These are phyloP conservation scores for Boechera retrofracta DNA, from an alignment of 345 rosid species.

Conservation along the genomic window DNA sequence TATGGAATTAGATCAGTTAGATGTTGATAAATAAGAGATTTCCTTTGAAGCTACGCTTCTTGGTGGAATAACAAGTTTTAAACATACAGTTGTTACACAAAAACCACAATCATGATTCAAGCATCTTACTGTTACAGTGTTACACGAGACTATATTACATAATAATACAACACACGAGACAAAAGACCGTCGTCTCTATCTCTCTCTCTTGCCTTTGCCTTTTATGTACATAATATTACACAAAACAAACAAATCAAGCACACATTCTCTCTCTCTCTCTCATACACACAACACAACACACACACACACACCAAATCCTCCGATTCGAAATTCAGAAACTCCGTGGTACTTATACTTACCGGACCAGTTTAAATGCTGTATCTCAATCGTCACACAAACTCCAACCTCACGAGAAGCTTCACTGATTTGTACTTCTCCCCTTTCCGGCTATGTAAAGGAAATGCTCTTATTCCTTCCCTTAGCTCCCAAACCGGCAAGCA, in stretches of 20 bases:
- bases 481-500: conserved; percentile 77
- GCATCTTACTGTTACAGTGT: neutral
- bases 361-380: neutral
- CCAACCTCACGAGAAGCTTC: conserved; percentile 76
- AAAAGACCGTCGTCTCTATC: conserved; percentile 12
- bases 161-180: conserved; percentile 23
- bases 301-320: conserved; percentile 22
- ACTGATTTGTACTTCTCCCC: conserved; percentile 68
- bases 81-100: neutral
- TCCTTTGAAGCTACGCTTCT: neutral
- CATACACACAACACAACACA: neutral
- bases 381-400: conserved; percentile 50
- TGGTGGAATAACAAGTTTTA: conserved; percentile 1
- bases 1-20: neutral
- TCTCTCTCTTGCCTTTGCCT: neutral
- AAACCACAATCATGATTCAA: conserved; percentile 18
- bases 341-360: neutral
- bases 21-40: neutral
- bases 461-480: conserved; percentile 69
- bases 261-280: conserved; percentile 3
- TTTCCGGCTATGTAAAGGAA: conserved; percentile 58
- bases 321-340: conserved; percentile 21
- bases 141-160: neutral
- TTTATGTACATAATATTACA: conserved; percentile 36
- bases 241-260: conserved; percentile 30